These are phyloP conservation scores for Aspergillus ochraceus DNA, from an alignment of 2,329 filamentous ascomycete genomes.

Conservation along the genomic window DNA sequence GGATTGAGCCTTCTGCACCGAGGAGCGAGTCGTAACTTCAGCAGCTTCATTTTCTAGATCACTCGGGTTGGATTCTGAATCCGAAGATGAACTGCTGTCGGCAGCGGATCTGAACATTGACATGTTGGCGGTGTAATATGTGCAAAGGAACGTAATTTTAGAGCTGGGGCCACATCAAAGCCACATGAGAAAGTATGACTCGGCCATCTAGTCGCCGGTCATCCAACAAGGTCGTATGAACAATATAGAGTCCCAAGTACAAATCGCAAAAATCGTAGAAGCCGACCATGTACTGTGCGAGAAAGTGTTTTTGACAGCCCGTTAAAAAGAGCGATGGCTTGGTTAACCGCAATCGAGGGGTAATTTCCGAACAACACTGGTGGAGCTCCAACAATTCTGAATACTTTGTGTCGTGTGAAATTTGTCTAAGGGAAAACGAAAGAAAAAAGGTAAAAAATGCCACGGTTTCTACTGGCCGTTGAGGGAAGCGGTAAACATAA, in stretches of 20 bases:
- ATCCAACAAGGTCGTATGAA: neutral
- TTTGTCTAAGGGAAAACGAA: neutral
- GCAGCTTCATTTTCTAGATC: slow-evolving; percentile 20
- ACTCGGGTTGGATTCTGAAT: slow-evolving; percentile 32
- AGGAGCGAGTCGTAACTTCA: neutral
- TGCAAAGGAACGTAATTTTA: neutral
- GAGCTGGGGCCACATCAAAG: neutral
- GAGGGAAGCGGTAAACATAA: slow-evolving; percentile 18
- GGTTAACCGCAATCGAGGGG: neutral
- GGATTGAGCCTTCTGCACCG: neutral
- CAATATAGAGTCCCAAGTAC: neutral
- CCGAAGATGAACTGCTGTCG: slow-evolving; percentile 39
- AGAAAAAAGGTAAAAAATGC: neutral
- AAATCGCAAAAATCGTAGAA: neutral
- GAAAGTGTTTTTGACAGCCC: neutral
- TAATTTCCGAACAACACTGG: neutral
- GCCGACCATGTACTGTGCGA: slow-evolving; percentile 2
- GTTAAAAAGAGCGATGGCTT: neutral
- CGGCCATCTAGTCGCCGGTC: slow-evolving; percentile 3
- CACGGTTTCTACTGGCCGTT: slow-evolving; percentile 7
- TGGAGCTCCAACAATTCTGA: neutral
- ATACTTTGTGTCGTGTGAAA: neutral
- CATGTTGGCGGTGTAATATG: slow-evolving; percentile 25
- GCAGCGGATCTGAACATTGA: slow-evolving; percentile 43
- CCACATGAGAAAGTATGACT: neutral